Evolutionary conservation across 345 rosid species (phyloP).

Genomic region (Hibiscus mutabilis): DNA sequence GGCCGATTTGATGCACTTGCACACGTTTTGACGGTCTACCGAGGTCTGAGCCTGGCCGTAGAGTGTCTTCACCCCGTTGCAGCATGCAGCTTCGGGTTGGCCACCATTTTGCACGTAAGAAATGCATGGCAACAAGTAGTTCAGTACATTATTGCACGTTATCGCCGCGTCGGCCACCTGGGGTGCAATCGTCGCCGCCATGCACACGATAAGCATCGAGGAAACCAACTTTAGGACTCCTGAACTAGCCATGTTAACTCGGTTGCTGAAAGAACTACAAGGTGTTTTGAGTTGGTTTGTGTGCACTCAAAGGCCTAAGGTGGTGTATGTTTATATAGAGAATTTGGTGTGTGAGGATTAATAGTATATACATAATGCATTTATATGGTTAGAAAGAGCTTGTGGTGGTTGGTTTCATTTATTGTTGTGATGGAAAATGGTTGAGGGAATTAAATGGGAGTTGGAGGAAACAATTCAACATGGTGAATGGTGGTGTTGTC

Average conservation of each 20-base stretch:
- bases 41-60: slow-evolving; percentile 24
- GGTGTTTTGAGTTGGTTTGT: not conserved
- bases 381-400: no score
- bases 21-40: slow-evolving; percentile 30
- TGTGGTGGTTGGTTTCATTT: not conserved
- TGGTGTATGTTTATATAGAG: not conserved
- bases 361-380: no score
- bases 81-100: slow-evolving; percentile 12
- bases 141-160: slow-evolving; percentile 26
- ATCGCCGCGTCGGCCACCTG: slow-evolving; percentile 17
- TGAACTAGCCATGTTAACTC: not conserved
- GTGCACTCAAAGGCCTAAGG: not conserved
- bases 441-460: slow-evolving; percentile 1
- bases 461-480: no score
- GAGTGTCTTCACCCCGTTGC: slow-evolving; percentile 25
- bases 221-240: slow-evolving; percentile 14
- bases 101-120: slow-evolving; percentile 14
- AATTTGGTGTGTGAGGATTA: no score
- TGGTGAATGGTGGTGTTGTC: not conserved
- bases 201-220: slow-evolving; percentile 10
- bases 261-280: not conserved
- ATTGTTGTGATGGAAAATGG: not conserved
- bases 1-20: slow-evolving; percentile 29
- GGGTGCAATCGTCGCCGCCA: slow-evolving; percentile 14
- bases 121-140: slow-evolving; percentile 16